A percentile compares a stretch with the other conserved stretches of the same genome.
Conservation (phyloP, 768 basidiomycete species). For the Macrolepiota fuliginosa region DNA sequence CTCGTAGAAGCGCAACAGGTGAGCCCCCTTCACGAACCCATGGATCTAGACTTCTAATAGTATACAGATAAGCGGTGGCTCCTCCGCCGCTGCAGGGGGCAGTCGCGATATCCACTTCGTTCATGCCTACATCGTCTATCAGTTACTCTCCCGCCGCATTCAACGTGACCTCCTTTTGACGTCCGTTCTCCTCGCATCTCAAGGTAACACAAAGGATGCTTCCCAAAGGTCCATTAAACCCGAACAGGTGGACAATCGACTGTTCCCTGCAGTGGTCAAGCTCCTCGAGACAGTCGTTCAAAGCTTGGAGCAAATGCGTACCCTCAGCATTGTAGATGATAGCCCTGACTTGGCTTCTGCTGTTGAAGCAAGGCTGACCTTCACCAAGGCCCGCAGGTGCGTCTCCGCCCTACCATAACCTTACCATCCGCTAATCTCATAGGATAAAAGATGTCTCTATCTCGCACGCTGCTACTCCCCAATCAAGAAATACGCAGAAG, state of each 20-base stretch:
- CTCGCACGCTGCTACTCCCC: conserved; percentile 74
- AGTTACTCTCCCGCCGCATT: conserved; percentile 83
- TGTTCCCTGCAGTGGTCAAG: conserved; percentile 89
- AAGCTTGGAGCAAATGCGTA: conserved; percentile 80
- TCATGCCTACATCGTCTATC: conserved; percentile 84
- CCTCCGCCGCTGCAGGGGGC: conserved; percentile 36
- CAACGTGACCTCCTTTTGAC: conserved; percentile 85
- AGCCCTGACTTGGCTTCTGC: conserved; percentile 78
- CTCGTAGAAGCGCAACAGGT: conserved; percentile 86
- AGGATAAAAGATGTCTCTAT: conserved; percentile 57
- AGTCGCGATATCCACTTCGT: conserved; percentile 79
- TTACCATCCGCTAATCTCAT: neutral
- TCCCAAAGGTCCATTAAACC: conserved; percentile 20
- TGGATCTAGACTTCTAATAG: neutral
- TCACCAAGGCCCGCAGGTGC: conserved; percentile 74
- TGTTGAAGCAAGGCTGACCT: conserved; percentile 73
- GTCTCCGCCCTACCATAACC: conserved; percentile 1
- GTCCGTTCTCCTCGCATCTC: conserved; percentile 54
- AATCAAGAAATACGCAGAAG: conserved; percentile 70
- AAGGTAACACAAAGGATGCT: conserved; percentile 27
- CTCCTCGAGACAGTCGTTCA: conserved; percentile 84
- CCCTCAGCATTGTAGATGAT: conserved; percentile 83
- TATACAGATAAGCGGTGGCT: conserved; percentile 29
- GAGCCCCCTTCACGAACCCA: conserved; percentile 1
- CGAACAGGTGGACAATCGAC: conserved; percentile 61